Evolutionary conservation across 208 protist genomes (phyloP), one percentile per base, ranked within the genome.

Genomic region (Leishmania major): DNA sequence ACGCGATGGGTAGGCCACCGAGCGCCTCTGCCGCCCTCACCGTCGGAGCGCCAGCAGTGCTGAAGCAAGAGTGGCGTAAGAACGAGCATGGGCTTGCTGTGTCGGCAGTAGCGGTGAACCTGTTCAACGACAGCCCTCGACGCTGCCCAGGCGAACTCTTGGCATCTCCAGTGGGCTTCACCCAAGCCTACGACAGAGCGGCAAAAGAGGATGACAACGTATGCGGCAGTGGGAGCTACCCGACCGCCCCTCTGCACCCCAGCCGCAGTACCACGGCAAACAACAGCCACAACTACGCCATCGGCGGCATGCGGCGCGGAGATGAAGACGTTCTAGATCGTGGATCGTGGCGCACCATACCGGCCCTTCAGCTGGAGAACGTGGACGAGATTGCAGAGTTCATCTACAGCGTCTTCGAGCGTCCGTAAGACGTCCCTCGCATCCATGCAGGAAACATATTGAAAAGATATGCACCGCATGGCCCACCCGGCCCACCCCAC

Each of bases 321-420:
- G 83, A 82, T 4, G 83, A 86, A 60, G 75, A 86, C 45, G 83
- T 86, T 11, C 74, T 86, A 59, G 53, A 80, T 37, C 35, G 35
- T 17, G 83, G 83, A 17, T 80, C 60, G 35, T 86, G 83, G 83
- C 78, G 83, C 37, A 70, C 77, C 40, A 86, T 86, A 49, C 37
- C 73, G 0, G 83, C 83, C 0, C 75, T 86, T 60, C 83, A 86
- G 62, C 85, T 96, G 22, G 51, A 83, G 49, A 78, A 84, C 10
- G 78, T 84, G 31, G 85, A 91, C 1, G 92, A 90, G 55, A 86
- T 96, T 25, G 90, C 92, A 1, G 90, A 94, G 45, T 96, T 96
- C 80, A 93, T 96, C 77, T 85, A 89, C 43, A 89, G 84, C 83
- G 75, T 96, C 3, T 92, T 96, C 73, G 91, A 91, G 67, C 73